phyloP scores from a whole-genome alignment of 2,329 filamentous ascomycete genomes.

The Sarocladiaceae sp. region DNA sequence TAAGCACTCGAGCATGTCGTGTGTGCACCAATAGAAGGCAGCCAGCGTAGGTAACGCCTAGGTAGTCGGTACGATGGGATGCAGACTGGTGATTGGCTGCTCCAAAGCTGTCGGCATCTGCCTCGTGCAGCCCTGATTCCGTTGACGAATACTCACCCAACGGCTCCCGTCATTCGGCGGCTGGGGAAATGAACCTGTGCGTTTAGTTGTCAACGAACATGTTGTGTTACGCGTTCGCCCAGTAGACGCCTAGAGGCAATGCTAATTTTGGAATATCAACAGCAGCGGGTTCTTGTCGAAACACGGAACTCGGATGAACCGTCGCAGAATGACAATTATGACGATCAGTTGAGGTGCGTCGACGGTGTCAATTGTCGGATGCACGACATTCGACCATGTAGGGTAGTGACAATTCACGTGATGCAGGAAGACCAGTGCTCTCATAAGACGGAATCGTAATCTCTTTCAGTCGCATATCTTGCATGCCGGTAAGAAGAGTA shows the following conservation, averaged over 20 bases:
- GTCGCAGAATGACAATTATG: background rate
- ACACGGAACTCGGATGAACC: background rate
- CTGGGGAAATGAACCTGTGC: background rate
- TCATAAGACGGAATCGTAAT: no score
- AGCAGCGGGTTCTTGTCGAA: background rate
- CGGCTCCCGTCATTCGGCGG: background rate
- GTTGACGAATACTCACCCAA: background rate
- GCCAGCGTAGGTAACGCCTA: background rate
- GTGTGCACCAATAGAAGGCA: background rate
- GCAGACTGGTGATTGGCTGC: background rate
- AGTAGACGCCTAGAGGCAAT: background rate
- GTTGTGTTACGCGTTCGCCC: slow-evolving; percentile 1
- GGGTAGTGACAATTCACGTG: no score
- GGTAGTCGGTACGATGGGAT: background rate
- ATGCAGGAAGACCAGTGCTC: no score
- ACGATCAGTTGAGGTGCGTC: background rate
- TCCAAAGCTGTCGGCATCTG: no score
- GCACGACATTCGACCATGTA: no score
- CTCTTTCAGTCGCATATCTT: no score
- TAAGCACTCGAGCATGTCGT: no score
- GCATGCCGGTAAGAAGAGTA: no score
- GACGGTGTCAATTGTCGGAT: no score
- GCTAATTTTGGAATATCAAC: background rate
- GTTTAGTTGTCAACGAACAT: background rate
- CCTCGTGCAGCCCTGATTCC: no score